Conservation (phyloP, 345 rosid genomes). For the Boechera divaricarpa region DNA sequence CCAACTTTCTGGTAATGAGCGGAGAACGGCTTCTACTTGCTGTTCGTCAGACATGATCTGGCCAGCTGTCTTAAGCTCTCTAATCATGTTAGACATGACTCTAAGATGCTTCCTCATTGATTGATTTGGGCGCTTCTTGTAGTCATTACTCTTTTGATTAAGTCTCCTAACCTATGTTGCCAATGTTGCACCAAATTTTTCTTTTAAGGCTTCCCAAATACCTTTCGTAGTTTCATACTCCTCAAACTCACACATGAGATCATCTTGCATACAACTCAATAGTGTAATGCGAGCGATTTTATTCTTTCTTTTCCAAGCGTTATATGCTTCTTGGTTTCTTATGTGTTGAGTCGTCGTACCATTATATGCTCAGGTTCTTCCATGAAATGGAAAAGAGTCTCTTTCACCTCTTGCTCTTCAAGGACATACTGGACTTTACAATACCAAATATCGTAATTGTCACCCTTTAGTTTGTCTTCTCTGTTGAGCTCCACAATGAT, state of each 20-base stretch:
- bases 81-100: too few relatives aligned
- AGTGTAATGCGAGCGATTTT: conserved; percentile 10
- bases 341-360: too few relatives aligned
- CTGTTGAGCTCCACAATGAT: too few relatives aligned
- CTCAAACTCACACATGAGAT: conserved; percentile 24
- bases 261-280: conserved; percentile 20
- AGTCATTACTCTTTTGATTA: conserved; percentile 2
- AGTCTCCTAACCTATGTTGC: conserved; percentile 13
- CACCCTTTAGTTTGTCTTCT: too few relatives aligned
- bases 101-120: too few relatives aligned
- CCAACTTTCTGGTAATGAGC: not conserved
- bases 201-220: conserved; percentile 14
- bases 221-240: not conserved
- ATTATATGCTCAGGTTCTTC: too few relatives aligned
- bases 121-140: conserved; percentile 1
- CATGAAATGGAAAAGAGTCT: not conserved
- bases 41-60: too few relatives aligned
- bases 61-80: too few relatives aligned
- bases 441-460: too few relatives aligned
- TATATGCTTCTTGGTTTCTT: too few relatives aligned
- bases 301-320: too few relatives aligned
- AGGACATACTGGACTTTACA: too few relatives aligned
- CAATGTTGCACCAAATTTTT: not conserved
- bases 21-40: not conserved
- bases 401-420: not conserved